Base-by-base conservation (phyloP, 371 early-diverging fungal genomes). In the Neoconidiobolus thromboides region DNA sequence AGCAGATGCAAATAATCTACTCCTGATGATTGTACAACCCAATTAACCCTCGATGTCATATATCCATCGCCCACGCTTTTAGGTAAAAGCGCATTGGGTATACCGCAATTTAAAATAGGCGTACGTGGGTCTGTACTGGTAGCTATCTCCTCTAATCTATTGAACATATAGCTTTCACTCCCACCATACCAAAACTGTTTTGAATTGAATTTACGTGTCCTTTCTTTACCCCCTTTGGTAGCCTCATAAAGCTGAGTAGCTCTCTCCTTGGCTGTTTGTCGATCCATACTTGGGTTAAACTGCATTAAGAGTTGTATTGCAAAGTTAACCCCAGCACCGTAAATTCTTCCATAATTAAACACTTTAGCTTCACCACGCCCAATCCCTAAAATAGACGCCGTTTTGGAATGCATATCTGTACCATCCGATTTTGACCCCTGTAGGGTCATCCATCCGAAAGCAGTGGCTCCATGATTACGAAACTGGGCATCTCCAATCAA, bases 21-120 rank as follows among this genome's bases (percentile, higher is more conserved):
- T 36, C 96, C 98, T 0, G 92, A 91, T n/a, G 93, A 93, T 67
- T 97, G 98, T 0, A 97, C 96, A 0, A 86, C 93, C 98, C 98
- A 97, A 68, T 97, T 97, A 56, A 95, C 76, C 4, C 96, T 76
- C 15, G 87, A 89, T 0, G 93, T 90, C 71, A 89, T 71, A 64
- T 79, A 94, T 68, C 77, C 56, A 4, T 68, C 67, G 9, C 80
- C 79, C 2, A 86, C 81, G 42, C 80, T 70, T 53, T 69, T 64
- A 2, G 87, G 85, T 54, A 79, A 74, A 58, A 97, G 66, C 1
- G 90, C 82, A 47, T 89, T 85, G 2, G 95, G 90, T 39, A 96
- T 91, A 26, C 77, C 77, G 67, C 91, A 93, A 4, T 83, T 81
- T 43, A 95, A 72, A 0, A 85, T 86, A 0, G 97, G 97, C 1